Evolutionary conservation across 2,329 filamentous ascomycete species (phyloP), one percentile per base, ranked within the genome.

Genomic region (Aspergillus sp.): DNA sequence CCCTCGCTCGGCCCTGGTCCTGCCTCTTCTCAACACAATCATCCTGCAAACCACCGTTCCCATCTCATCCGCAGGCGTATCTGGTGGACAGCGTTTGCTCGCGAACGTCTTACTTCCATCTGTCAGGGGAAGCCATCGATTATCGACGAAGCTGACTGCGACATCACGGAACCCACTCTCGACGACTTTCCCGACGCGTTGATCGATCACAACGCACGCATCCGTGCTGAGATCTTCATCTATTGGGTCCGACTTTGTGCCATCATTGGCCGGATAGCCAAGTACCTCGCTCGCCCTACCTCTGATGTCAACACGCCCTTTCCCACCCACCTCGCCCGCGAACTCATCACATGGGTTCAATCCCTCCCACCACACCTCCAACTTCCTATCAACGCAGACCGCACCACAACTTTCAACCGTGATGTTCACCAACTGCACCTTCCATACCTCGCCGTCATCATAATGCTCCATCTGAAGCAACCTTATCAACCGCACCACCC

Each of bases 81-180:
- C 50, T 80, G 78, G 78, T 80, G 77, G 77, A 80, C 77, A 2
- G 72, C 74, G n/a, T 79, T 79, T 65, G 62, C 77, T 1, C 69
- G 77, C 25, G 77, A 80, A 61, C 72, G 77, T 0, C 66, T 79
- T 3, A 81, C 80, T 0, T 73, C 79, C 2, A 67, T 81, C 0
- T 81, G 79, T 47, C 80, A 81, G 67, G 77, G 76, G 52, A 79
- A 79, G 34, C 79, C 79, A 9, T 77, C 75, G 54, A 77, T 80
- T 28, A 81, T 81, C 48, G 75, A 79, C 53, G 77, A 77, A 3
- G 71, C 74, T 22, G 80, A 81, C 60, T 80, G 78, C 62, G 79
- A 73, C 17, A 74, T 81, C 13, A 60, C 70, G 5, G 76, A 79
- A 50, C 75, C 76, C 4, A 73, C 76, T 2, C 64, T 77, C 0